phyloP scores from a whole-genome alignment of 768 basidiomycete species.

The Xerocomus potaroensis region DNA sequence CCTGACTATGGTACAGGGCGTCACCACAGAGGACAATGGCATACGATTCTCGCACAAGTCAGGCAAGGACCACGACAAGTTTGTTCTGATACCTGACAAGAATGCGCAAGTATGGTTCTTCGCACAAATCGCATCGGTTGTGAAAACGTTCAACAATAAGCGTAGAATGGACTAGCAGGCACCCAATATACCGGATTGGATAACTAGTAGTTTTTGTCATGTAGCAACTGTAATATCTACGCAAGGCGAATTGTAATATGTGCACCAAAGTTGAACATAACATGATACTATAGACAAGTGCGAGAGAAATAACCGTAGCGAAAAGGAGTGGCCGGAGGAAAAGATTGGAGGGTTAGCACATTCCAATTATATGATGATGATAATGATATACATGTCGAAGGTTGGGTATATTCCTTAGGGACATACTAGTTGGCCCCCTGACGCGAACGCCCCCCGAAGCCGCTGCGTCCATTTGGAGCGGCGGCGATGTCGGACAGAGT shows the following conservation, averaged over 20 bases:
- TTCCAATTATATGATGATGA: slow-evolving; percentile 17
- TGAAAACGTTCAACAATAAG: slow-evolving; percentile 70
- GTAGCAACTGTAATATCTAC: slow-evolving; percentile 29
- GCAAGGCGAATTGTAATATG: slow-evolving; percentile 20
- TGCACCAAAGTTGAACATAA: slow-evolving; percentile 24
- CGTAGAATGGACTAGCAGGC: slow-evolving; percentile 58
- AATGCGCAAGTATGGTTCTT: slow-evolving; percentile 78
- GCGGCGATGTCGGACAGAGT: slow-evolving; percentile 40
- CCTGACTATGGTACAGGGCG: slow-evolving; percentile 79
- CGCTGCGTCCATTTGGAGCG: slow-evolving; percentile 20
- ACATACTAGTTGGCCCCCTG: slow-evolving; percentile 17
- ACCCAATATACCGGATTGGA: slow-evolving; percentile 13
- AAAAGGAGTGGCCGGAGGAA: slow-evolving; percentile 17
- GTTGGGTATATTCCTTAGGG: slow-evolving; percentile 29
- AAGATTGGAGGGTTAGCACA: slow-evolving; percentile 10
- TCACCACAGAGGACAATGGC: slow-evolving; percentile 87
- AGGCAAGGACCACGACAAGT: slow-evolving; percentile 71
- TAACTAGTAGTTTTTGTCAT: slow-evolving; percentile 16
- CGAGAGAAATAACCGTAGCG: slow-evolving; percentile 18
- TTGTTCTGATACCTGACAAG: slow-evolving; percentile 74
- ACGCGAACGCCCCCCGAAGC: slow-evolving; percentile 19
- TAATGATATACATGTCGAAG: slow-evolving; percentile 14
- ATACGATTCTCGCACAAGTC: slow-evolving; percentile 82
- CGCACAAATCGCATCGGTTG: slow-evolving; percentile 67
- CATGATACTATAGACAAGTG: slow-evolving; percentile 21